Evolutionary conservation across 371 early-diverging fungal genomes (phyloP), one percentile per base, ranked within the genome.

Genomic region (Haplosporangium sp.): DNA sequence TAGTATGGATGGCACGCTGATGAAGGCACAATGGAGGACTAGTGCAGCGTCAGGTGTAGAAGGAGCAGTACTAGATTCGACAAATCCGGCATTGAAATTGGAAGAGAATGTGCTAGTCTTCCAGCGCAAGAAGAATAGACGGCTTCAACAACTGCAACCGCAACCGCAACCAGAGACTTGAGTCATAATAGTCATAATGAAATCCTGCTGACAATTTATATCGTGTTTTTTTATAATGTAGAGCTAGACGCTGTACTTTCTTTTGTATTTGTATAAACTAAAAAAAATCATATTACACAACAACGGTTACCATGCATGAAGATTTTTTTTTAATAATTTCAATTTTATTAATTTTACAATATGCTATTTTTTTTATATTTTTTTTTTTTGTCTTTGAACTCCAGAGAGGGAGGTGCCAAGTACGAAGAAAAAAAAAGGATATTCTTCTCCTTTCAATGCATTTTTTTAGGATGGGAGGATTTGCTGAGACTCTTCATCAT

Each of bases 41-140:
- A 20, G 37, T 27, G 13, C 66, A 35, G 40, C 58, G 8, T 27
- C 10, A 39, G 11, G 35, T 20, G 17, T 55, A 11, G 34, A 34
- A 10, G 55, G 20, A 7, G 55, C 34, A 55, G 20, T 34, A 20
- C 58, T 38, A 27, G 44, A 60, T 42, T 7, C 20, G 20, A 44
- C 48, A 42, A 77, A 56, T 40, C 70, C 69, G 7, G 35, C 65
- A 61, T 9, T 74, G 56, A 44, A 42, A 2, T 60, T 71, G 2
- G 74, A 71, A 52, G 81, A 79, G 40, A 79, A 79, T 64, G 74
- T 74, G 11, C 52, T 67, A 27, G 60, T 79, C 52, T 79, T 79
- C 65, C 71, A 71, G 45, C 74, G 75, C 38, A 79, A 71, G 65
- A 63, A 52, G 55, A 3, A 47, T 13, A 57, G 58, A n/a, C 67